Conservation (phyloP, 78 protist species). For the Thecamonas trahens region DNA sequence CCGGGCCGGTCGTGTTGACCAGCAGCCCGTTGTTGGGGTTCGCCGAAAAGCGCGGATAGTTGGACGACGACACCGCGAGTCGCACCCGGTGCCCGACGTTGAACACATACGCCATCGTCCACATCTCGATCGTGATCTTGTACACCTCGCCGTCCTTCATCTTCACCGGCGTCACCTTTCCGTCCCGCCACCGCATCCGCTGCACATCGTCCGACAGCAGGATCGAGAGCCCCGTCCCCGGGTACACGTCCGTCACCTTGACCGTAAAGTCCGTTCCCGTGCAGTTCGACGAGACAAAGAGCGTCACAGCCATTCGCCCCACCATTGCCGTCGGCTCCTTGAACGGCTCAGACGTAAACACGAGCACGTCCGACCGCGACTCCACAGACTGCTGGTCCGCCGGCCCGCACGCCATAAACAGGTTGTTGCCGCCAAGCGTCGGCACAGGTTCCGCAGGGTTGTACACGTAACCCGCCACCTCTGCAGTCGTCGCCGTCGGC, state of each 20-base stretch:
- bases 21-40: conserved; percentile 19
- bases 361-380: conserved; percentile 2
- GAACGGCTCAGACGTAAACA: neutral
- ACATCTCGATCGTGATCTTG: conserved; percentile 4
- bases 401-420: conserved; percentile 6
- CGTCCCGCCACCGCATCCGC: conserved; percentile 25
- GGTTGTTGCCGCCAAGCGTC: conserved; percentile 23
- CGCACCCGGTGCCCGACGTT: conserved; percentile 12
- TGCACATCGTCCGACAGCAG: neutral
- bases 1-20: neutral
- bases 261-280: conserved; percentile 24
- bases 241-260: conserved; percentile 30
- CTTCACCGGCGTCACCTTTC: neutral
- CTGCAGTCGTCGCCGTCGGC: no score
- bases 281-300: conserved; percentile 1
- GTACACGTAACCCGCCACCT: no score
- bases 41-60: conserved; percentile 14
- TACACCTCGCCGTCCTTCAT: conserved; percentile 5
- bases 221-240: conserved; percentile 3
- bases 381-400: conserved; percentile 9
- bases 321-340: neutral
- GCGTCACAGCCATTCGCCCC: neutral
- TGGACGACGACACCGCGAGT: conserved; percentile 4
- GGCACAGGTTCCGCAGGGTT: conserved; percentile 16
- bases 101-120: conserved; percentile 12